These are phyloP conservation scores for Oryza nivara DNA, from an alignment of 176 grass and related monocot species.

Conservation along the genomic window DNA sequence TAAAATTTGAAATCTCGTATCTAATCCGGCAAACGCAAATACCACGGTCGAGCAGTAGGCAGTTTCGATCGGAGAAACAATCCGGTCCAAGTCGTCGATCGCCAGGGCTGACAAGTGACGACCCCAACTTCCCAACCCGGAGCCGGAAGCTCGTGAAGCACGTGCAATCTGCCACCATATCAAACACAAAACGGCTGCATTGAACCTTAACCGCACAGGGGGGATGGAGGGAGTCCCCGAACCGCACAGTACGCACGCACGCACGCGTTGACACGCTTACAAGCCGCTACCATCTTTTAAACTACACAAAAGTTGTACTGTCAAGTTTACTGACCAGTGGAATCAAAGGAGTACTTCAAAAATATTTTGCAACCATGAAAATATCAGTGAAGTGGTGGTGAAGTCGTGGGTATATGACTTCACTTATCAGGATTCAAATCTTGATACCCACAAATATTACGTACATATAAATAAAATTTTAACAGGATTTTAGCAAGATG, in stretches of 20 bases:
- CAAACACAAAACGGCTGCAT: slow-evolving; percentile 1
- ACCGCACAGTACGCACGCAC: not conserved
- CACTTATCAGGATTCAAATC: no score
- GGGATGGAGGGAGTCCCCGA: not conserved
- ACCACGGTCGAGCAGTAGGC: not conserved
- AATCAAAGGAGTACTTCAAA: no score
- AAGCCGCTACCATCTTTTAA: not conserved
- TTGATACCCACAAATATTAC: no score
- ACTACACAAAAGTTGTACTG: no score
- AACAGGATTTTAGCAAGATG: no score
- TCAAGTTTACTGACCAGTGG: no score
- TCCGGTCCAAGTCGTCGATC: slow-evolving; percentile 19
- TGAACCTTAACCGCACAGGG: not conserved
- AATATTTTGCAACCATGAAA: no score
- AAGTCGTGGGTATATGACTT: no score
- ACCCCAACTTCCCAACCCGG: not conserved
- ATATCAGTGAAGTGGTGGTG: no score
- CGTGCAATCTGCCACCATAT: not conserved
- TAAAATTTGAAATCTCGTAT: not conserved
- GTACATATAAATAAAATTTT: no score
- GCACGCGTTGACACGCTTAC: not conserved
- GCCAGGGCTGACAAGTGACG: not conserved
- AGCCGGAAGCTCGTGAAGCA: not conserved
- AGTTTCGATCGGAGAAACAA: not conserved
- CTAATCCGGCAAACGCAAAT: not conserved